A percentile compares a stretch with the other conserved stretches of the same genome.
Evolutionary conservation across 1,139 yeast species (phyloP).

Genomic region (Saccharomyces pastorianus): DNA sequence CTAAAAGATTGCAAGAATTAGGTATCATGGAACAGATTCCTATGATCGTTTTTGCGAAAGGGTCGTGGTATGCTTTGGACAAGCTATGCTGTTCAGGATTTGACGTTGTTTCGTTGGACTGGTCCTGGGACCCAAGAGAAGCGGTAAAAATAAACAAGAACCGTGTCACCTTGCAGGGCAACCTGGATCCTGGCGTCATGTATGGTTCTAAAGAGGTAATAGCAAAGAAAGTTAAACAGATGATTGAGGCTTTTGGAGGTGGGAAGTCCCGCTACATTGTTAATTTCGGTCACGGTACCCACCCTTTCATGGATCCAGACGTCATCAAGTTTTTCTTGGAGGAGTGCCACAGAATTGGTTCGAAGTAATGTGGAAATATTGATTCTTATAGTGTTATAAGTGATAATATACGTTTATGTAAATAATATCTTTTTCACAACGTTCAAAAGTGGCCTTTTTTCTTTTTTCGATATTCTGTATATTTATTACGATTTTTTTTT

Average conservation of each 20-base stretch:
- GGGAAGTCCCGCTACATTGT: conserved; percentile 87
- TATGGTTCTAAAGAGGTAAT: conserved; percentile 83
- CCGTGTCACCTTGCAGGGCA: conserved; percentile 86
- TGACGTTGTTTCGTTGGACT: conserved; percentile 82
- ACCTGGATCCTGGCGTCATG: conserved; percentile 89
- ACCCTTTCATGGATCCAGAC: conserved; percentile 93
- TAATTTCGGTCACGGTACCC: conserved; percentile 96
- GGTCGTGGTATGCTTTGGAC: conserved; percentile 95
- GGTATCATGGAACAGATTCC: conserved; percentile 72
- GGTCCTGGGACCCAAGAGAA: conserved; percentile 80
- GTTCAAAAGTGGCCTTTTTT: not conserved
- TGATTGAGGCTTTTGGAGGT: conserved; percentile 87
- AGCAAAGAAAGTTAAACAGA: conserved; percentile 68
- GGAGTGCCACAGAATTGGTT: conserved; percentile 79
- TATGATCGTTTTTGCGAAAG: conserved; percentile 85
- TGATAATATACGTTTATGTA: not conserved
- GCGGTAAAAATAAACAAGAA: conserved; percentile 74
- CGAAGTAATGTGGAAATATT: conserved; percentile 6
- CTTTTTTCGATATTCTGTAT: not conserved
- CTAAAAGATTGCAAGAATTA: conserved; percentile 58
- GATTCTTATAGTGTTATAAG: not conserved
- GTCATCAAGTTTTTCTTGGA: conserved; percentile 73
- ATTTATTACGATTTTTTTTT: not conserved
- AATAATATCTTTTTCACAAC: not conserved
- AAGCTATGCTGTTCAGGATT: conserved; percentile 79